Base-by-base conservation (phyloP, 2,329 filamentous ascomycete species). In the Cladosporium sp. region DNA sequence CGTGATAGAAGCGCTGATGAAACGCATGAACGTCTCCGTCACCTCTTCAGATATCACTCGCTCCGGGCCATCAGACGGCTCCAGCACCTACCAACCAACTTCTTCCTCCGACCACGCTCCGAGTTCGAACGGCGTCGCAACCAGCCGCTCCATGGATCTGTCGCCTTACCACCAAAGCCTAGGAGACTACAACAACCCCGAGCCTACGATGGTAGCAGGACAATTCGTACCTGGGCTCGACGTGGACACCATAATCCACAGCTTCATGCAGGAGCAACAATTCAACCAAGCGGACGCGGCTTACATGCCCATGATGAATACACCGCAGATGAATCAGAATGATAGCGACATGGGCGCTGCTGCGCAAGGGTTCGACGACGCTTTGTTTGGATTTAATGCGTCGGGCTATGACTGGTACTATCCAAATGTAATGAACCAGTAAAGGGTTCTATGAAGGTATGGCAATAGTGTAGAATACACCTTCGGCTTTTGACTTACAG, bases 1-100 rank as follows among this genome's bases (percentile, higher is more conserved):
- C 0, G 76, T 82, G 11, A 75, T 82, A 0, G 68, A 78, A 42
- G 74, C 72, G 36, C 64, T 82, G 12, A 79, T 80, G 76, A 74
- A 76, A 58, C 72, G 75, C 15, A 72, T 81, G 50, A 73, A 73
- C 0, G 74, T 79, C 11, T 47, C 54, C 15, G 36, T 56, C 9
- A 22, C 36, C 5, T 30, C 20, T 15, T 15, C 30, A 59, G 15
- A 63, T 47, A 28, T 37, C 1, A 20, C 19, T 34, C 28, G 47
- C 17, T 50, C 47, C 8, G 47, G 47, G 14, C 30, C 47, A 36
- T 50, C 47, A 22, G 36, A 51, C 8, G 49, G 37, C 12, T 38
- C 49, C 14, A 39, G 34, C 9, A 37, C 17, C 17, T 37, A 37
- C 7, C 28, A 20, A 9, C 6, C 28, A 17, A 19, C 28, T 50